phyloP scores from a whole-genome alignment of 2,329 filamentous ascomycete species.

The Sporothrix sp. region DNA sequence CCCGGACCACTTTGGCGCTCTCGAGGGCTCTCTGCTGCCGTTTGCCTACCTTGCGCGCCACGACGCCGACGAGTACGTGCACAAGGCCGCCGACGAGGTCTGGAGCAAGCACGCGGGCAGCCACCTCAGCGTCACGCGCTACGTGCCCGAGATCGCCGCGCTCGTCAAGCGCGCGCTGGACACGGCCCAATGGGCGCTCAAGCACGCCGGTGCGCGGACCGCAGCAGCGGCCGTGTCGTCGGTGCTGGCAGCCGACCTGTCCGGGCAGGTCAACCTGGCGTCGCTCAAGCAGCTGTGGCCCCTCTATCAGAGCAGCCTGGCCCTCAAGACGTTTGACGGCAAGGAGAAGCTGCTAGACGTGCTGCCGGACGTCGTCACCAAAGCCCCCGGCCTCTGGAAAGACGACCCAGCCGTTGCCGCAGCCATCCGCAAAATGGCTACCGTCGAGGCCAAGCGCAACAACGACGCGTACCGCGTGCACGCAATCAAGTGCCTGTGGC shows the following conservation, averaged over 20 bases:
- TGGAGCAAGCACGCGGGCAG: constrained; percentile 91
- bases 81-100: constrained; percentile 69
- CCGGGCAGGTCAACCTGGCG: constrained; percentile 48
- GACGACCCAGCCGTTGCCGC: constrained; percentile 43
- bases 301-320: constrained; percentile 67
- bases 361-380: constrained; percentile 67
- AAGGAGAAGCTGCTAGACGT: constrained; percentile 78
- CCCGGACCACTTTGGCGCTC: constrained; percentile 73
- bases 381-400: constrained; percentile 49
- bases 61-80: constrained; percentile 71
- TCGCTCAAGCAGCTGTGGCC: constrained; percentile 67
- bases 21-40: constrained; percentile 67
- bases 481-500: constrained; percentile 62
- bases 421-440: constrained; percentile 67
- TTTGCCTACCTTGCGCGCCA: constrained; percentile 84
- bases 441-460: constrained; percentile 84
- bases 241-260: constrained; percentile 48
- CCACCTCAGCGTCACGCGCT: constrained; percentile 68
- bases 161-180: constrained; percentile 61
- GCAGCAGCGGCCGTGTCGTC: constrained; percentile 64
- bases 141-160: constrained; percentile 69
- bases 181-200: constrained; percentile 79
- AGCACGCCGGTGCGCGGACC: constrained; percentile 76
- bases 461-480: constrained; percentile 75
- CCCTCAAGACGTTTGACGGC: constrained; percentile 83